A percentile compares a stretch with the other conserved stretches of the same genome.
Evolutionary conservation across 805 yeast species (phyloP).

Genomic region (Wilhelminamyces savonicus): DNA sequence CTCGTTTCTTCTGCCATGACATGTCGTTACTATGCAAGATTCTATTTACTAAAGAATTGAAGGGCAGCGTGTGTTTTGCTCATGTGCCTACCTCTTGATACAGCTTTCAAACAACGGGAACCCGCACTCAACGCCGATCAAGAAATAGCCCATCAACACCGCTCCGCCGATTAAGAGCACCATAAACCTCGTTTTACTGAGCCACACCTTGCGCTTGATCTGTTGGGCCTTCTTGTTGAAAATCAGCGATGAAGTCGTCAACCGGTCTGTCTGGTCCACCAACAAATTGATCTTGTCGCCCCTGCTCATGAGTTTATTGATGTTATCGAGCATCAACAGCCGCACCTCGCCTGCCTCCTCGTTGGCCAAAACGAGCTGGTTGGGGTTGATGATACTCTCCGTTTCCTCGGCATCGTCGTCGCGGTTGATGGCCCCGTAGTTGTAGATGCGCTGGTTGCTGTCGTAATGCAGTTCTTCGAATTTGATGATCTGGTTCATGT

Average conservation of each 20-base stretch:
- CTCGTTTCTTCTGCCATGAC: conserved; percentile 4
- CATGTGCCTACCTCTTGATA: conserved; percentile 8
- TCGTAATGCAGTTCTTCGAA: conserved; percentile 44
- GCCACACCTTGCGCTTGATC: conserved; percentile 65
- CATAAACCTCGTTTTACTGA: conserved; percentile 46
- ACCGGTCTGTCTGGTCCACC: conserved; percentile 73
- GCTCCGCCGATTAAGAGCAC: conserved; percentile 6
- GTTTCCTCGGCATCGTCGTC: conserved; percentile 12
- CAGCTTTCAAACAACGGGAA: conserved; percentile 43
- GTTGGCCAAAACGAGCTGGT: conserved; percentile 34
- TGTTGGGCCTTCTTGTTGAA: conserved; percentile 65
- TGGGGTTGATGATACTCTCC: conserved; percentile 26
- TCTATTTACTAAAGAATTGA: not conserved
- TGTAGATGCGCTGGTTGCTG: conserved; percentile 24
- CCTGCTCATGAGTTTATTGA: conserved; percentile 64
- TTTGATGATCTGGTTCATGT: conserved; percentile 51
- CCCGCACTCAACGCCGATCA: conserved; percentile 49
- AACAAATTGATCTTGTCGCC: conserved; percentile 70
- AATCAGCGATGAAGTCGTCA: conserved; percentile 59
- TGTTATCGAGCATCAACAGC: conserved; percentile 65
- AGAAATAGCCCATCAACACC: conserved; percentile 34
- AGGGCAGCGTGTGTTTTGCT: conserved; percentile 3
- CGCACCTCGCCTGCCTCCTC: conserved; percentile 61
- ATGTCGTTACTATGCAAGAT: not conserved
- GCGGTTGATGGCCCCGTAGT: conserved; percentile 23